Percentiles rank a stretch among this genome's conserved stretches.
These are phyloP conservation scores for Euphorbia pulcherrima DNA, from an alignment of 345 rosid species.

Conservation along the genomic window DNA sequence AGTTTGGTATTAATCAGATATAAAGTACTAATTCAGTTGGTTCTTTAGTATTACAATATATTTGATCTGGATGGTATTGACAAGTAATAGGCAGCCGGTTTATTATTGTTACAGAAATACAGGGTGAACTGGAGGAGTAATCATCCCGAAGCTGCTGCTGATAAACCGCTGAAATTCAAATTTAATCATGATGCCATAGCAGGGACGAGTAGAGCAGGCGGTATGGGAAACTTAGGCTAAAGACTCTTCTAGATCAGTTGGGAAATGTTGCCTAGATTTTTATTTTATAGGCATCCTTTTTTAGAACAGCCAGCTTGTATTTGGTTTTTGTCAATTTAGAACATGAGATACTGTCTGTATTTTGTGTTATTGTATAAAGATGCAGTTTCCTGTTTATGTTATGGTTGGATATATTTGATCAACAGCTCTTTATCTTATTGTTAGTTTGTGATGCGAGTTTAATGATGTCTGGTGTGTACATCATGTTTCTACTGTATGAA, in stretches of 20 bases:
- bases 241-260: too few species aligned
- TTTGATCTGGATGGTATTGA: not conserved
- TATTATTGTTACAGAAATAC: conserved; percentile 4
- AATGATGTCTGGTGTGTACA: not conserved
- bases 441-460: not conserved
- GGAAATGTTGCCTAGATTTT: too few species aligned
- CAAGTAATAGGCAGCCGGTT: not conserved
- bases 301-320: too few species aligned
- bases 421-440: conserved; percentile 1
- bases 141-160: not conserved
- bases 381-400: conserved; percentile 2
- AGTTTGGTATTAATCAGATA: too few species aligned
- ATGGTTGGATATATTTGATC: not conserved
- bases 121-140: conserved; percentile 6
- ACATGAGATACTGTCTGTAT: not conserved
- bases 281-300: too few species aligned
- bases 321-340: too few species aligned
- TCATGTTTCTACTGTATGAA: too few species aligned
- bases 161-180: not conserved
- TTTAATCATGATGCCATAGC: not conserved
- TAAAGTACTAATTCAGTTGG: too few species aligned
- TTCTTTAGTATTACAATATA: not conserved
- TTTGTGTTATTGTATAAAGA: not conserved
- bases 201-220: not conserved
- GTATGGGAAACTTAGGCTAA: not conserved